These are phyloP conservation scores for Pulicaria dysenterica DNA, from an alignment of 129 eudicot genomes.

Conservation along the genomic window DNA sequence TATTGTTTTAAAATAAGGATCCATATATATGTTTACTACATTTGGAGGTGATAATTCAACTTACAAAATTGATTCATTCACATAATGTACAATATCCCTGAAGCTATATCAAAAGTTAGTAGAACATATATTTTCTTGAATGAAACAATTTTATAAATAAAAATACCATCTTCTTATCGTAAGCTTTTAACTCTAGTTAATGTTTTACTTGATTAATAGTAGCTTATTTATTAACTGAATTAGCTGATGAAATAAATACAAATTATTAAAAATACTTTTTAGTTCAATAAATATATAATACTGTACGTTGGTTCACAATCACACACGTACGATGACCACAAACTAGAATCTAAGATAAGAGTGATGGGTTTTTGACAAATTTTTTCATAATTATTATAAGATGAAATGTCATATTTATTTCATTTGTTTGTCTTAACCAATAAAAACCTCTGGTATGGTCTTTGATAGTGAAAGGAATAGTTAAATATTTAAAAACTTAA, in stretches of 20 bases:
- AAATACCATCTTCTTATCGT: too few relatives aligned
- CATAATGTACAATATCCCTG: too few relatives aligned
- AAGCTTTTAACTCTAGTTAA: too few relatives aligned
- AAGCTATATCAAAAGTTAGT: too few relatives aligned
- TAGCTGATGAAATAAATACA: not conserved
- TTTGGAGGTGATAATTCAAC: too few relatives aligned
- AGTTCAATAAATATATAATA: constrained; percentile 3
- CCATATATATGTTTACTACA: too few relatives aligned
- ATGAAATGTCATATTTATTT: not conserved
- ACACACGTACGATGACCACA: constrained; percentile 27
- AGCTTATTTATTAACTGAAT: not conserved
- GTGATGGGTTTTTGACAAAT: constrained; percentile 26
- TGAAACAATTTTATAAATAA: too few relatives aligned
- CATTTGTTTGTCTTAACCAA: constrained; percentile 20
- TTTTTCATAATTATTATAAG: not conserved
- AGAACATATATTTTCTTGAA: too few relatives aligned
- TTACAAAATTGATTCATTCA: too few relatives aligned
- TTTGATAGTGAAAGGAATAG: constrained; percentile 23
- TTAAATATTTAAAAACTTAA: constrained; percentile 19
- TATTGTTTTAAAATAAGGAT: too few relatives aligned
- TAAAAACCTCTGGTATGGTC: not conserved
- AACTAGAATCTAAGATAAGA: constrained; percentile 40
- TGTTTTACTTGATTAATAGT: too few relatives aligned
- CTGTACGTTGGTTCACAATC: constrained; percentile 26
- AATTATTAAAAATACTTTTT: not conserved